Evolutionary conservation across 2,329 filamentous ascomycete genomes (phyloP), one percentile per base, ranked within the genome.

Genomic region (Nemania sp.): DNA sequence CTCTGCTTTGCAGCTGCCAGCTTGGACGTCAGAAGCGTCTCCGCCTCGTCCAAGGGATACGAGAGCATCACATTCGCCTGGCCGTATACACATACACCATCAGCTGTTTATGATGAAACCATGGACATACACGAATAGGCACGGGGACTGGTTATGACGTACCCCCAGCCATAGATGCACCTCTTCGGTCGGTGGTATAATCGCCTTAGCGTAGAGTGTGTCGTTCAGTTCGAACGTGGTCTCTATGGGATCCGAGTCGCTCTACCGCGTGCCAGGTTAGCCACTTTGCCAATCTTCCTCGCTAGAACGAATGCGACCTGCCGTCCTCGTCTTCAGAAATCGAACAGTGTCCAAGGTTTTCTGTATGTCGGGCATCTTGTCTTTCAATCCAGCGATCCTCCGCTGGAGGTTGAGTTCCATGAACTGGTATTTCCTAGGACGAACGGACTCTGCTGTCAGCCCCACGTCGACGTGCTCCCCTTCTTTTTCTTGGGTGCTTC

Each of bases 141-240:
- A 7, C 22, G 8, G 15, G 6, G 45, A 15, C n/a, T 22, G 6
- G 19, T 15, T 41, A 48, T 19, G 19, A 76, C 81, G 20, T 79
- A 90, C 88, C 28, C 94, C 94, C n/a, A 99, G 81, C 94, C 94
- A 99, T 49, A 99, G 80, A 69, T 96, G 96, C 11, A 99, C 93
- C 70, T 99, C 93, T 6, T 96, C 86, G 0, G 90, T 91, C 1
- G 88, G 84, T 19, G 88, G 85, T 51, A 97, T 84, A 39, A 85
- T 81, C 11, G 94, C 94, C 71, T 91, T 94, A 17, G 92, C 90
- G 68, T 91, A 97, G 7, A 99, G 80, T 2, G 94, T 99, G 69
- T 97, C 93, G 75, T 97, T 97, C 49, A 99, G 82, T 75, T 97
- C 92, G 70, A 97, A 99, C 1, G 90, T 95, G 24, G 93, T 93